phyloP scores from a whole-genome alignment of 768 basidiomycete genomes.

The Naganishia randhawae region DNA sequence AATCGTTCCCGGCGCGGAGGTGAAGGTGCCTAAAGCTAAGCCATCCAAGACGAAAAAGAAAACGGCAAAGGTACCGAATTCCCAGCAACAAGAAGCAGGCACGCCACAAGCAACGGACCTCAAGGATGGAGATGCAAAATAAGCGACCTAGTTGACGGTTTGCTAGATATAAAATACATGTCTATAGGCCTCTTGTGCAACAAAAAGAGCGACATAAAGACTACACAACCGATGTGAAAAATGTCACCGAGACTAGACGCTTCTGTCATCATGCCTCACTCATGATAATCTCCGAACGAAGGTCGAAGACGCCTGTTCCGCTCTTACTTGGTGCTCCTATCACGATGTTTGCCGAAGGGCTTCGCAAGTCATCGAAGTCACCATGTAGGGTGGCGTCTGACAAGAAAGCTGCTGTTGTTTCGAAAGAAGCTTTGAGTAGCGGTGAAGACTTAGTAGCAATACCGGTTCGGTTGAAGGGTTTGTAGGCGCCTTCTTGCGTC shows the following conservation, averaged over 20 bases:
- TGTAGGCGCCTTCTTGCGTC: slow-evolving; percentile 98
- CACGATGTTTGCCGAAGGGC: slow-evolving; percentile 88
- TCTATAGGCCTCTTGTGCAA: not conserved
- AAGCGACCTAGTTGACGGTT: not conserved
- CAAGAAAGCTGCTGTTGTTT: slow-evolving; percentile 88
- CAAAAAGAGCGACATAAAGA: not conserved
- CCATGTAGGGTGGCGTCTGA: slow-evolving; percentile 91
- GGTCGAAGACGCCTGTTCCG: slow-evolving; percentile 95
- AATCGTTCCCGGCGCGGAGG: slow-evolving; percentile 23
- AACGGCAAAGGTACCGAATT: slow-evolving; percentile 13
- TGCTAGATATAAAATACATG: slow-evolving; percentile 7
- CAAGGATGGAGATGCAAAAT: too few relatives aligned
- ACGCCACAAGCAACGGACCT: too few relatives aligned
- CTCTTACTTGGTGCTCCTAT: slow-evolving; percentile 77
- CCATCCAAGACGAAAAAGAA: slow-evolving; percentile 34
- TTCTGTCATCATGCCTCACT: not conserved
- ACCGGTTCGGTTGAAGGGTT: slow-evolving; percentile 95
- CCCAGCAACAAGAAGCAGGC: not conserved
- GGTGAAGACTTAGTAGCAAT: slow-evolving; percentile 91
- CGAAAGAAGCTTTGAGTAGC: slow-evolving; percentile 92
- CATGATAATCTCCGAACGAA: slow-evolving; percentile 46
- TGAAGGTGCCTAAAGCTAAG: slow-evolving; percentile 5
- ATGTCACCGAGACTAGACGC: not conserved
- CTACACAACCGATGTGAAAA: slow-evolving; percentile 13
- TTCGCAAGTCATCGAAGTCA: slow-evolving; percentile 87